phyloP scores from a whole-genome alignment of 768 basidiomycete genomes.

The Auricularia cornea region DNA sequence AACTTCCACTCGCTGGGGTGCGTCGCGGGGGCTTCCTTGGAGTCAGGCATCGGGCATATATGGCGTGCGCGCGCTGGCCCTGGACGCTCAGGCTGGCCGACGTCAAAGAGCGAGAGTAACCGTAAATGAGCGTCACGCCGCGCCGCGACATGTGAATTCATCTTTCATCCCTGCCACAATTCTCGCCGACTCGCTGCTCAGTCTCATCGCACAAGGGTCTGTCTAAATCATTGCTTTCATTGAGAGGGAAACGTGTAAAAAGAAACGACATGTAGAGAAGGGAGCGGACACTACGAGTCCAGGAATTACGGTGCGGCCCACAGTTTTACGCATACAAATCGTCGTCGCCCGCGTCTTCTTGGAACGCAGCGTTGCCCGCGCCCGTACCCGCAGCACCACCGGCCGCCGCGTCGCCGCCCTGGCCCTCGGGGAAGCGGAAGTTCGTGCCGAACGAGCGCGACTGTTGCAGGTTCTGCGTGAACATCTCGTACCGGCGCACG shows the following conservation, averaged over 20 bases:
- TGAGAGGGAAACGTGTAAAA: neutral
- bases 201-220: neutral
- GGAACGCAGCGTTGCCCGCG: conserved; percentile 57
- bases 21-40: neutral
- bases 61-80: neutral
- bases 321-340: conserved; percentile 75
- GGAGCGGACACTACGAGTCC: neutral
- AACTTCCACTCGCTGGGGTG: neutral
- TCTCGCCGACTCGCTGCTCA: no score
- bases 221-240: neutral
- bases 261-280: neutral
- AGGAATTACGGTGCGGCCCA: neutral
- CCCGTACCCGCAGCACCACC: conserved; percentile 33
- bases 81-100: neutral
- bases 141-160: neutral
- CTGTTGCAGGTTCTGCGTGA: conserved; percentile 89
- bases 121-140: neutral
- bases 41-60: neutral
- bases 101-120: neutral
- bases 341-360: conserved; percentile 81
- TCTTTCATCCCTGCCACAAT: neutral
- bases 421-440: conserved; percentile 96
- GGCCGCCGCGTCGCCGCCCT: conserved; percentile 26
- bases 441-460: conserved; percentile 87
- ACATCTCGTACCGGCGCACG: conserved; percentile 98